phyloP scores from a whole-genome alignment of 352 stramenopile genomes.

The Phytophthora foliorum region DNA sequence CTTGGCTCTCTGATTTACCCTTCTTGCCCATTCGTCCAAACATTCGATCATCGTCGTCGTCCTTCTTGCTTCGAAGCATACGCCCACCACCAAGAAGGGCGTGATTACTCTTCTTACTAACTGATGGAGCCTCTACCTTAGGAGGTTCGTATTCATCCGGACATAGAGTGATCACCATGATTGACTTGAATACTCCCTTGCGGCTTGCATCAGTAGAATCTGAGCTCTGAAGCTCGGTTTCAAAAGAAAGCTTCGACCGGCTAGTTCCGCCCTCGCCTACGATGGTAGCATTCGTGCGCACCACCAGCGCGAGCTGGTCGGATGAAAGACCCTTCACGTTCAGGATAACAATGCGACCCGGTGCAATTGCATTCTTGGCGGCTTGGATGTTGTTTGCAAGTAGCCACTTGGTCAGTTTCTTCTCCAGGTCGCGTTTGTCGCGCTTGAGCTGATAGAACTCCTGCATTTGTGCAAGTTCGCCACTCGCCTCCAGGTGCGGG shows the following conservation, averaged over 20 bases:
- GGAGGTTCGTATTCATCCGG: constrained; percentile 71
- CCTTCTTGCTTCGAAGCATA: constrained; percentile 64
- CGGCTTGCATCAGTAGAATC: constrained; percentile 13
- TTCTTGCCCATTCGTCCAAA: constrained; percentile 47
- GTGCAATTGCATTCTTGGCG: constrained; percentile 69
- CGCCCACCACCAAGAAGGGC: constrained; percentile 40
- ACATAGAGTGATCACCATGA: constrained; percentile 79
- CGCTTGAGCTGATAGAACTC: constrained; percentile 77
- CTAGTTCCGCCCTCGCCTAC: constrained; percentile 30
- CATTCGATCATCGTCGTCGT: constrained; percentile 61
- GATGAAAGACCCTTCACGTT: constrained; percentile 74
- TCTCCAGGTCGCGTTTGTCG: constrained; percentile 77
- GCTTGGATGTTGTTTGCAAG: constrained; percentile 73
- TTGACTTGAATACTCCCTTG: constrained; percentile 75
- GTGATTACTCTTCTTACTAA: constrained; percentile 25
- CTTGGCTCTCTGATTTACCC: constrained; percentile 44
- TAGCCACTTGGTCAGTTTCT: constrained; percentile 77
- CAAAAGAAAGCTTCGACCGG: constrained; percentile 63
- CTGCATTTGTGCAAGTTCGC: constrained; percentile 71
- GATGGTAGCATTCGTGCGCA: constrained; percentile 56
- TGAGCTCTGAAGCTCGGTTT: constrained; percentile 37
- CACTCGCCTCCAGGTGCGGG: constrained; percentile 63
- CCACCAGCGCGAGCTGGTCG: constrained; percentile 69
- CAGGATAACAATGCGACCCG: constrained; percentile 65
- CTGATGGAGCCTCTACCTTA: constrained; percentile 29